Base-by-base conservation (phyloP, 2,329 filamentous ascomycete species). In the Aspergillus sp. region DNA sequence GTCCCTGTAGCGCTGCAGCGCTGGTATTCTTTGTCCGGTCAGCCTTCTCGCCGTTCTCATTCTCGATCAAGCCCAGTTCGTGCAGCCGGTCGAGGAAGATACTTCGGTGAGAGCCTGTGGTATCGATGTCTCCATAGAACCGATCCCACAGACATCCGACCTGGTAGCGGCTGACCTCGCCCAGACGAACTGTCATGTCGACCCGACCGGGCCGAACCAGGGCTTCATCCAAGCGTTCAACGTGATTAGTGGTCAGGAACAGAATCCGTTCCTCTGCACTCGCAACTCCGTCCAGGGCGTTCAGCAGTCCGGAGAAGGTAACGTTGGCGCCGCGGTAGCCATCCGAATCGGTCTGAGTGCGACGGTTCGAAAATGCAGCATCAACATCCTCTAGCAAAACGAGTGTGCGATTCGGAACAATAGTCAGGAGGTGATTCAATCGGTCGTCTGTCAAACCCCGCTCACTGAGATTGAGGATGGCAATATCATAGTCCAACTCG, bases 171-270 rank as follows among this genome's bases (percentile, higher is more conserved):
- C 87, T 91, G 29, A 91, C 90, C 66, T 95, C 87, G 32, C 90
- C 91, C 39, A 98, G 85, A 43, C 88, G 81, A 4, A 95, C 79
- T 53, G 88, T 93, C 85, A 97, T 86, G 66, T 98, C 93, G 1
- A 98, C 90, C 39, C 93, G 80, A 1, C 93, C 93, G 0, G 93
- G 93, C 26, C 93, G 79, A 38, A 97, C 88, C 34, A 98, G 70
- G 4, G 93, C 93, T 48, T 89, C 85, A 59, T 96, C 90, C 2
- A 97, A 77, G 33, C 88, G 79, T 53, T 96, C 90, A 32, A 95
- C 82, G 60, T 96, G 89, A 60, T 98, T 98, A 13, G 91, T 95
- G 2, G 93, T 98, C 50, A 95, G 75, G 66, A 98, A 95, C 1
- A 94, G 83, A 49, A 98, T 87, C 42, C 93, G 81, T 71, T 97